Base-by-base conservation (phyloP, 192 early-diverging fungal genomes). In the Pilaira anomala region DNA sequence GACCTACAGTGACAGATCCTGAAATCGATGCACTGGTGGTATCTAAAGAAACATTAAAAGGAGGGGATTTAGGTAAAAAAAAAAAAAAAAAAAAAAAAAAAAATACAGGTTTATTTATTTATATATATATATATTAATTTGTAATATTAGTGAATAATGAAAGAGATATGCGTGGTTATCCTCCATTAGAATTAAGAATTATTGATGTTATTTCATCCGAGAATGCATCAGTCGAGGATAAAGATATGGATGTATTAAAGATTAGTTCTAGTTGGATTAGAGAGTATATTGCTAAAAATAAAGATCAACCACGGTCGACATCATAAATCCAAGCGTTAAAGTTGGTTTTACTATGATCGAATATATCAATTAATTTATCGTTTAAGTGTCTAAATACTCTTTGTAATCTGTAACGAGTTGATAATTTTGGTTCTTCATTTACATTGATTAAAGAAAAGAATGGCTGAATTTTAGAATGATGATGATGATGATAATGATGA, bases 251-350 rank as follows among this genome's bases (percentile, higher is more conserved):
- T 53, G 73, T 69, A 18, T 57, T 85, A 48, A 94, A 93, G 67
- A 85, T 96, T 26, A 92, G 91, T 67, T 92, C 89, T 14, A 89
- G 87, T 19, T 85, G 76, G 26, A 91, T 93, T 63, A 82, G 94
- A 16, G 71, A 79, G 24, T 82, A 77, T 58, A 57, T 88, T 26
- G 67, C 75, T n/a, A 57, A 55, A n/a, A 7, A 65, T 12, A 54
- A 54, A n/a, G n/a, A 29, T 36, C 33, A 80, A 50, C 79, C 79
- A 25, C 79, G 62, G 33, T 80, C 79, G 12, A 81, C 79, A 60
- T 81, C 79, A 53, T 81, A 81, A 45, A 76, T 74, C 79, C 79
- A 81, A 46, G 69, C 72, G n/a, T 56, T 63, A 65, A 81, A 81
- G 30, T 78, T 66, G 12, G 52, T 64, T 19, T 78, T 69, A 9